Conservation (phyloP, 805 yeast genomes). For the Candida pini region DNA sequence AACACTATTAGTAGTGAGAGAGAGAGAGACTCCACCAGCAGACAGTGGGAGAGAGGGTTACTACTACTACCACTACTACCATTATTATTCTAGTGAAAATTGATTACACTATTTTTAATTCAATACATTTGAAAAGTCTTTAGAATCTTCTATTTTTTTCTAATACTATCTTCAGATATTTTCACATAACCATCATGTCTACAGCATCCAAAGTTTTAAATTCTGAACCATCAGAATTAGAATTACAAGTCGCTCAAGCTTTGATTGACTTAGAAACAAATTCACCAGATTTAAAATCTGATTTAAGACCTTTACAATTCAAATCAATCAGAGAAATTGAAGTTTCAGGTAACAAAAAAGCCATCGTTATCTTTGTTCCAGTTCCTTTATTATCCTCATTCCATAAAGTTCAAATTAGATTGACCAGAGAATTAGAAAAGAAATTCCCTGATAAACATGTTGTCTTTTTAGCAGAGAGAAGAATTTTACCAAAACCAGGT, state of each 20-base stretch:
- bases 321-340: conserved; percentile 97
- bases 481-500: conserved; percentile 98
- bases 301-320: conserved; percentile 97
- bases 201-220: conserved; percentile 94
- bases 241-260: conserved; percentile 99
- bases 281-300: conserved; percentile 95
- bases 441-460: conserved; percentile 99
- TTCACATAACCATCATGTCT: conserved; percentile 58
- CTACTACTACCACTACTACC: too few species aligned
- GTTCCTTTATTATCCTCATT: conserved; percentile 86
- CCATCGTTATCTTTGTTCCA: conserved; percentile 97
- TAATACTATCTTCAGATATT: too few species aligned
- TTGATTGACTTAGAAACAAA: conserved; percentile 90
- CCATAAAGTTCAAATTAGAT: conserved; percentile 96
- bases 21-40: too few species aligned
- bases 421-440: conserved; percentile 99
- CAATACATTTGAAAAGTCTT: too few species aligned
- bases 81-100: too few species aligned
- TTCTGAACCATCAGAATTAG: conserved; percentile 96
- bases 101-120: too few species aligned
- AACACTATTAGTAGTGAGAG: too few species aligned
- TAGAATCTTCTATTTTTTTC: too few species aligned
- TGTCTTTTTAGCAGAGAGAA: conserved; percentile 98
- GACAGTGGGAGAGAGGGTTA: too few species aligned
- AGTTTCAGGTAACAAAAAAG: conserved; percentile 97